phyloP scores from a whole-genome alignment of 768 basidiomycete species.

The Suillus americanus region DNA sequence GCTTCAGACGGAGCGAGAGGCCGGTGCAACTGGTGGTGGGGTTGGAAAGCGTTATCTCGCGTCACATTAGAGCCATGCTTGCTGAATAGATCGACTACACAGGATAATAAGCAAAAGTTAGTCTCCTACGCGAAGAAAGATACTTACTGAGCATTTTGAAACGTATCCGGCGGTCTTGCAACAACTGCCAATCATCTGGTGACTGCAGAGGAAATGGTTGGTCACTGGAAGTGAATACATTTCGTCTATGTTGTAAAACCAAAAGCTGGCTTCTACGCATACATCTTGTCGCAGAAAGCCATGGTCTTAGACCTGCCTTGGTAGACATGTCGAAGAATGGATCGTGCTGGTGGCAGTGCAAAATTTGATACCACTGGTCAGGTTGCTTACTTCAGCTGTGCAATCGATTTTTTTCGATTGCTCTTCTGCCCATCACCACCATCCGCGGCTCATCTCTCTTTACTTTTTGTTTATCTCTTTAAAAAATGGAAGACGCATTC shows the following conservation, averaged over 20 bases:
- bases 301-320: slow-evolving; percentile 19
- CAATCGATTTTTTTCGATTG: slow-evolving; percentile 42
- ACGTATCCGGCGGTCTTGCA: slow-evolving; percentile 60
- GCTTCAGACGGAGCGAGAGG: slow-evolving; percentile 59
- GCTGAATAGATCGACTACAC: slow-evolving; percentile 58
- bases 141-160: slow-evolving; percentile 53
- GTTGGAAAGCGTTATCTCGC: slow-evolving; percentile 66
- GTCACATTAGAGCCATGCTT: slow-evolving; percentile 79
- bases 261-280: slow-evolving; percentile 12
- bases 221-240: slow-evolving; percentile 2
- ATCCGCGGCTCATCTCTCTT: slow-evolving; percentile 33
- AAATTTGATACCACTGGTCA: slow-evolving; percentile 20
- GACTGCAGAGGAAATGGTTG: slow-evolving; percentile 38
- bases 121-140: slow-evolving; percentile 18
- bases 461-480: slow-evolving; percentile 25
- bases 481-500: slow-evolving; percentile 88
- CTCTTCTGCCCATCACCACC: slow-evolving; percentile 32
- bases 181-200: slow-evolving; percentile 62
- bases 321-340: slow-evolving; percentile 26
- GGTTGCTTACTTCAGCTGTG: slow-evolving; percentile 54
- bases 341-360: slow-evolving; percentile 30
- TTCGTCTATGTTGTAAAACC: background rate
- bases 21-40: slow-evolving; percentile 66
- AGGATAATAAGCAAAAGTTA: slow-evolving; percentile 12
- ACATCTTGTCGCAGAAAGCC: slow-evolving; percentile 23